Base-by-base conservation (phyloP, 2,329 filamentous ascomycete genomes). In the Aspergillus sp. region DNA sequence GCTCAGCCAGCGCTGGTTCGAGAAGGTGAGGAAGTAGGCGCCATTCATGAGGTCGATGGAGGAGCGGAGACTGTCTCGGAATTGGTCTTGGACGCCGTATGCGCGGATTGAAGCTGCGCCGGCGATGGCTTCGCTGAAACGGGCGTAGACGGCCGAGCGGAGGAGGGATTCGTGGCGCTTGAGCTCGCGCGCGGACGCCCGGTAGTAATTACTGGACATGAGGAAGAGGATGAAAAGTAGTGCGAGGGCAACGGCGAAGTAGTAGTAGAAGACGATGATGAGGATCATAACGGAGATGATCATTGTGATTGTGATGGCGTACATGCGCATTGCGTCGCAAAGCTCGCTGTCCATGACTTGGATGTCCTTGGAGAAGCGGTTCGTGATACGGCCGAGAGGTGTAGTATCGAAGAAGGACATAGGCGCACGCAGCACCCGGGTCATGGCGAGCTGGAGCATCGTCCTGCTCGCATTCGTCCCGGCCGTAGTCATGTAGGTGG, bases 371-470 rank as follows among this genome's bases (percentile, higher is more conserved):
- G 91, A 96, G 76, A 98, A 98, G 15, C 95, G 90, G 73, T 98
- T 98, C 21, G 92, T 96, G 72, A 98, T 97, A 39, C 93, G 89
- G 19, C 95, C 95, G 1, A 98, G 83, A 0, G 95, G 95, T 0
- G 95, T 98, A 0, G 95, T 98, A 68, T 99, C 95, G 77, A 98
- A 98, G 78, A 98, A 98, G 4, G 90, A 89, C 91, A 89, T 88
- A 1, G 87, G 87, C 3, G 87, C 86, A 47, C 86, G 79, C 8
- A 89, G 73, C 1, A 95, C 91, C 15, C 90, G 84, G 8, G 82
- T 86, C 67, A 98, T 90, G 6, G 95, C 93, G 37, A 86, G 81
- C 31, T 89, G 85, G 51, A 98, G 83, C 85, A 98, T 91, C 40
- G 82, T 82, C 73, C 90, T 93, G 70, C 90, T 95, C 5, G 93